Evolutionary conservation across 495 filamentous ascomycete species (phyloP), one percentile per base, ranked within the genome.

Genomic region (Penicillium chermesinum): DNA sequence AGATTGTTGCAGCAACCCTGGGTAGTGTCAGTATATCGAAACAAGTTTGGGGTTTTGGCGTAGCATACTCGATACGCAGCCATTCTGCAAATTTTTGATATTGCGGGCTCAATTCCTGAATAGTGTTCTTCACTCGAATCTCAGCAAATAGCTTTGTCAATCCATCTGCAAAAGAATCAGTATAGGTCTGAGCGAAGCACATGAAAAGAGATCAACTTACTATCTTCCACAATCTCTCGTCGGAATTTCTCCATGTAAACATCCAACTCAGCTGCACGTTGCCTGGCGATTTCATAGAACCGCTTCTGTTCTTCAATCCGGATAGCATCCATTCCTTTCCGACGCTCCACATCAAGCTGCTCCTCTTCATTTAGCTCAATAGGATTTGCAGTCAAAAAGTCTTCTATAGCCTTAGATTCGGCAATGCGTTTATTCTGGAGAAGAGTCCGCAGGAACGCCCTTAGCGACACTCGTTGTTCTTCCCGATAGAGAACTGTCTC

Each of bases 81-180:
- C 93, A 98, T 66, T 98, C 93, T 20, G 91, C 91, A 59, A 98
- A 98, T 60, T 97, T 97, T 57, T 93, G 86, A 63, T 97, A 98
- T 63, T 97, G 90, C 20, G 93, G 80, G 57, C 86, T 91, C 17
- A 98, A 77, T 53, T 97, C 90, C 51, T 81, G 78, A 39, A 98
- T 88, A 13, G 76, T 87, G 34, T 85, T 67, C 71, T 97, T 96
- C 41, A 87, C 83, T 50, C 83, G 83, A 61, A 98, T 94, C 65
- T 96, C 93, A 47, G 83, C 74, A 66, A 98, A 96, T 16, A 98
- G 82, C 62, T 88, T 93, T 1, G 91, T 94, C 44, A 98, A 74
- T 8, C 93, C 93, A 71, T 96, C 81, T 84, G 32, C 37, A 12
- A 25, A 40, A 21, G 15, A 21, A 7, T 45, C 34, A 45, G 41